Percentiles rank a stretch among this genome's conserved stretches.
Conservation (phyloP, 108 stramenopile genomes). For the Pseudonitzschia pungens region DNA sequence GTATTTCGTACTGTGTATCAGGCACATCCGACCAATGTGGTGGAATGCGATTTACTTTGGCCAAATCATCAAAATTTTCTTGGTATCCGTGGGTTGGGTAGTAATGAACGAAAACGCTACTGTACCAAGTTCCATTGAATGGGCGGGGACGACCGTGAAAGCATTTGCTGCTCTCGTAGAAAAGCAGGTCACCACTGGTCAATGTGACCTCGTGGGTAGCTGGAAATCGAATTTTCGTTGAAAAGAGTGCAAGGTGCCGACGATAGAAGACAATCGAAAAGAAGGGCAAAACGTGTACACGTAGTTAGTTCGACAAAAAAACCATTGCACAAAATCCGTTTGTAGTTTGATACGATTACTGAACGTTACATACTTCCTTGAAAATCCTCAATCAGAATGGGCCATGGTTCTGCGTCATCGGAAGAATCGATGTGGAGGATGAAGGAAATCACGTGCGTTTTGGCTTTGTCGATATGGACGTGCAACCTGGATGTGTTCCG, state of each 20-base stretch:
- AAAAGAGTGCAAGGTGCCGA: slow-evolving; percentile 2
- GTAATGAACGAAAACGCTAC: slow-evolving; percentile 75
- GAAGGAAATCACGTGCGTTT: slow-evolving; percentile 76
- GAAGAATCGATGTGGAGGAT: slow-evolving; percentile 81
- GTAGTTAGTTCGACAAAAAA: background rate
- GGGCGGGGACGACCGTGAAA: slow-evolving; percentile 77
- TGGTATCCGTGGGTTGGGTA: slow-evolving; percentile 58
- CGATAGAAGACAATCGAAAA: background rate
- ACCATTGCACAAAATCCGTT: background rate
- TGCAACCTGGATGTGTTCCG: slow-evolving; percentile 65
- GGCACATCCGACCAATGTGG: slow-evolving; percentile 45
- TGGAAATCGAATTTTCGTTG: background rate
- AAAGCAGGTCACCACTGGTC: slow-evolving; percentile 72
- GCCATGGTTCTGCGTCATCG: slow-evolving; percentile 77
- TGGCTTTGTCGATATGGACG: slow-evolving; percentile 81
- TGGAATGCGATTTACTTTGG: slow-evolving; percentile 49
- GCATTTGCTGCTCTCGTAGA: slow-evolving; percentile 84
- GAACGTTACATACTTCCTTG: slow-evolving; percentile 20
- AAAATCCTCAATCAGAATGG: slow-evolving; percentile 46
- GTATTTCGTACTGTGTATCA: slow-evolving; percentile 18
- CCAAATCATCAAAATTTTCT: slow-evolving; percentile 3
- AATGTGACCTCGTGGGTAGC: slow-evolving; percentile 53
- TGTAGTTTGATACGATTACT: background rate
- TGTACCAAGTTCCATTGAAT: slow-evolving; percentile 74
- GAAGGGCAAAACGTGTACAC: background rate